Percentiles rank a stretch among this genome's conserved stretches.
Conservation (phyloP, 768 basidiomycete species). For the Agrocybe chaxingu region DNA sequence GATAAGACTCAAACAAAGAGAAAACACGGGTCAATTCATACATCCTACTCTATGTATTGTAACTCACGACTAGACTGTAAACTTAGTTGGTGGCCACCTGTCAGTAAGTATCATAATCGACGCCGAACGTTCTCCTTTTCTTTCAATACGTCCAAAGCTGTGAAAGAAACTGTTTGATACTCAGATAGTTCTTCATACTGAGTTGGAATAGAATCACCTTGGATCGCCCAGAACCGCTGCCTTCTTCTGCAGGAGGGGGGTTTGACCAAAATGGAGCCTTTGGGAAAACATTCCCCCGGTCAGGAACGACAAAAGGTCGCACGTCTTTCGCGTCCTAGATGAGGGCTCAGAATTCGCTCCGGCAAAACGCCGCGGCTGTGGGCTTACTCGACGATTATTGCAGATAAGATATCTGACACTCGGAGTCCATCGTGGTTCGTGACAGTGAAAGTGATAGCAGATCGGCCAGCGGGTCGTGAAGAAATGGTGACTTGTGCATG, state of each 20-base stretch:
- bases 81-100: too few species aligned
- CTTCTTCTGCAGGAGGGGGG: conserved; percentile 6
- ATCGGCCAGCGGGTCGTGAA: not conserved
- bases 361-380: not conserved
- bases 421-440: conserved; percentile 14
- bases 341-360: not conserved
- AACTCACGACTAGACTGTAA: too few species aligned
- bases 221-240: conserved; percentile 15
- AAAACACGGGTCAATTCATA: too few species aligned
- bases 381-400: conserved; percentile 13
- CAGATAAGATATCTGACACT: conserved; percentile 13
- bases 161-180: conserved; percentile 2
- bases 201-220: conserved; percentile 3
- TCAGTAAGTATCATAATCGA: too few species aligned
- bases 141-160: not conserved
- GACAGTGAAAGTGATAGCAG: conserved; percentile 5
- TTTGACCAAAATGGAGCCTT: conserved; percentile 13
- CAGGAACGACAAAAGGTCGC: conserved; percentile 12
- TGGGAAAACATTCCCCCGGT: conserved; percentile 12
- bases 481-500: conserved; percentile 6
- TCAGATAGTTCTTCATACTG: not conserved
- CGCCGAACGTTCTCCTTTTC: too few species aligned
- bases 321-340: conserved; percentile 10
- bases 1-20: too few species aligned
- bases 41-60: too few species aligned